Conservation (phyloP, 805 yeast species). For the Wickerhamiella shivajii region DNA sequence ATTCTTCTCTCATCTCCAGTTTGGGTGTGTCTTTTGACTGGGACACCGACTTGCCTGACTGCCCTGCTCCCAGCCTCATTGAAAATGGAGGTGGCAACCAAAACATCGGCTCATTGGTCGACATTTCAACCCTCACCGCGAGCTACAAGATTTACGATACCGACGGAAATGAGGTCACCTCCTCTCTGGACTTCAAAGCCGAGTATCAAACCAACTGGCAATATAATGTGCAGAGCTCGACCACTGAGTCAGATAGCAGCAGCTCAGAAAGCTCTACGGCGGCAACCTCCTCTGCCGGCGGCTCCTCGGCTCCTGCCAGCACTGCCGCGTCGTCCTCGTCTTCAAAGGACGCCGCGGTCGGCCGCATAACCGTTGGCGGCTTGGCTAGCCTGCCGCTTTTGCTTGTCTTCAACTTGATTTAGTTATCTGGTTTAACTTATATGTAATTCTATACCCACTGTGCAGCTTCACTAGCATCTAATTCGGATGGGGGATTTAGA, state of each 20-base stretch:
- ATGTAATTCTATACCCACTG: too few species aligned
- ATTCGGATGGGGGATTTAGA: too few species aligned
- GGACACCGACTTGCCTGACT: constrained; percentile 22
- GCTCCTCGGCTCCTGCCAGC: neutral
- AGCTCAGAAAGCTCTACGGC: neutral
- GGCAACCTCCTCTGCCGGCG: neutral
- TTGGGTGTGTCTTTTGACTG: constrained; percentile 21
- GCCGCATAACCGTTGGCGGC: neutral
- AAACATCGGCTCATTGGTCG: constrained; percentile 25
- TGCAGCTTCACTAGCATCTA: too few species aligned
- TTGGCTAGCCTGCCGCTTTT: neutral
- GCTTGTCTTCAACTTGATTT: neutral
- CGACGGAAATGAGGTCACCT: constrained; percentile 19
- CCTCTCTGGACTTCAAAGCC: constrained; percentile 16
- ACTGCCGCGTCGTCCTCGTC: neutral
- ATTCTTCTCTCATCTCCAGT: constrained; percentile 11
- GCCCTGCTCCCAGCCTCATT: constrained; percentile 26
- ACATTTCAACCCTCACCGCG: constrained; percentile 17
- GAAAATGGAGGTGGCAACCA: constrained; percentile 27
- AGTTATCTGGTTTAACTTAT: too few species aligned
- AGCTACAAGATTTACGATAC: constrained; percentile 22
- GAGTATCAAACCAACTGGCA: constrained; percentile 19
- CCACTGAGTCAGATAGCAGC: constrained; percentile 1
- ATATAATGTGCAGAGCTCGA: constrained; percentile 11
- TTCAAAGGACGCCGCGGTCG: neutral